Evolutionary conservation across 371 early-diverging fungal genomes (phyloP), one percentile per base, ranked within the genome.

Genomic region (Circinella minor): DNA sequence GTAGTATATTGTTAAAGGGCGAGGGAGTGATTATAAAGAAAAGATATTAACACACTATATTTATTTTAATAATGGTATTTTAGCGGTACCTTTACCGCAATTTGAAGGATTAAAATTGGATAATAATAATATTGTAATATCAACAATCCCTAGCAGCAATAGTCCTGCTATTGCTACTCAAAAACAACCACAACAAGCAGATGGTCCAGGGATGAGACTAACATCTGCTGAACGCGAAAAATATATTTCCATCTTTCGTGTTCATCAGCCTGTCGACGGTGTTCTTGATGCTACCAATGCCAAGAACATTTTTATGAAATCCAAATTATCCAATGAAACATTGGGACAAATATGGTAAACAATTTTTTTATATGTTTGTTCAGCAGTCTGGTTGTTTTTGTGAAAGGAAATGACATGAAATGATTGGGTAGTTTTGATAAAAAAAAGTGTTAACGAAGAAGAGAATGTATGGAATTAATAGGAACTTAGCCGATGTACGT

Each of bases 401-500:
- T 27, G 27, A 27, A 27, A 27, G 27, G 27, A 27, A 27, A 27
- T 2, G 27, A 27, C 27, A 2, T 27, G 27, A 27, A 27, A 27
- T 27, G 27, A 27, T 27, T 27, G 27, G 27, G 27, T 27, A 27
- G 27, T 27, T 27, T 27, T 27, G 27, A 27, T 27, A 27, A 27
- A 27, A 27, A 27, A 27, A 27, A 27, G 27, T 27, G 27, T 27
- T 27, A 27, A 27, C 27, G 27, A 27, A 27, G 27, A 27, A 27
- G 27, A 27, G 2, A 27, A 27, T 2, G 27, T 27, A 27, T 27
- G 27, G 27, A 27, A 51, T 38, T 9, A 10, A 48, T 61, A 82
- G 91, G 91, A 66, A 70, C 69, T 79, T 94, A 67, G 93, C 92
- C 0, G 91, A 94, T 71, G 88, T 90, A 34, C 88, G 89, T 62